phyloP scores from a whole-genome alignment of 148 eudicot genomes.

The Cornus controversa region DNA sequence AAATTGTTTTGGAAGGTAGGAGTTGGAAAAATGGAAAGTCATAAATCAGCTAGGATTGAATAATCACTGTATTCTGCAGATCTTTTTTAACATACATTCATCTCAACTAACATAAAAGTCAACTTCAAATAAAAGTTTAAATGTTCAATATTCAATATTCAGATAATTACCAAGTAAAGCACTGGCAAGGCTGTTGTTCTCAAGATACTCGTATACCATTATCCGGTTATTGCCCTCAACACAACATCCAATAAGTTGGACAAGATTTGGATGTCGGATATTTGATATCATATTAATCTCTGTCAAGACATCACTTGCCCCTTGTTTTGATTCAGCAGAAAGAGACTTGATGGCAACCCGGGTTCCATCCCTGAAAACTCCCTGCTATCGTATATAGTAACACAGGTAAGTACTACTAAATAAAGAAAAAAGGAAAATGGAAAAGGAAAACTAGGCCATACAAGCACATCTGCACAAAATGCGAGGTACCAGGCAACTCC shows the following conservation, averaged over 20 bases:
- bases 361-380: constrained; percentile 45
- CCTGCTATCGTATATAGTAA: constrained; percentile 25
- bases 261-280: constrained; percentile 53
- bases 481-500: neutral
- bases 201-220: constrained; percentile 51
- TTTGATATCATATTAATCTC: constrained; percentile 48
- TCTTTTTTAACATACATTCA: too few relatives aligned
- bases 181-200: constrained; percentile 49
- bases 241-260: constrained; percentile 62
- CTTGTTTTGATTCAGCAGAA: constrained; percentile 58
- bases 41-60: neutral
- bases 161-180: constrained; percentile 37
- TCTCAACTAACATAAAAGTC: neutral
- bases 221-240: constrained; percentile 37
- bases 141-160: neutral
- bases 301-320: constrained; percentile 44
- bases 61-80: neutral
- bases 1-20: neutral
- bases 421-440: neutral
- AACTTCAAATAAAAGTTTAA: too few relatives aligned
- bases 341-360: constrained; percentile 44
- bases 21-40: neutral
- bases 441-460: neutral
- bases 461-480: neutral
- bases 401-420: neutral